A percentile compares a stretch with the other conserved stretches of the same genome.
phyloP scores from a whole-genome alignment of 768 basidiomycete genomes.

The Termitomyces sp. region DNA sequence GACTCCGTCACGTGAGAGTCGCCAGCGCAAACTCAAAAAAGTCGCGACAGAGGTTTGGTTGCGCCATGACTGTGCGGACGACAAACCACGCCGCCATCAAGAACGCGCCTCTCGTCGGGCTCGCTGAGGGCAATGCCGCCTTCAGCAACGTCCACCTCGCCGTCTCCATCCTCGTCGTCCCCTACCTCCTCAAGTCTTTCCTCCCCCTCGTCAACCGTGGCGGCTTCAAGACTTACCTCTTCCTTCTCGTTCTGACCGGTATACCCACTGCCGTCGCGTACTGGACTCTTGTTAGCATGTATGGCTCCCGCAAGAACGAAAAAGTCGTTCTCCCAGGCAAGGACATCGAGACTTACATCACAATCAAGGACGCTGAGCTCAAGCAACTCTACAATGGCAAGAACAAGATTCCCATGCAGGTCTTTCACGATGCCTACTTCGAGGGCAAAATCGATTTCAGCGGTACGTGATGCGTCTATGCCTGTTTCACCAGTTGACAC shows the following conservation, averaged over 20 bases:
- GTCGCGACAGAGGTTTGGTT: neutral
- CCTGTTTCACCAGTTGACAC: neutral
- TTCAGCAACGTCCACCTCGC: conserved; percentile 76
- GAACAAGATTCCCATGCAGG: conserved; percentile 95
- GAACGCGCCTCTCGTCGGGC: conserved; percentile 77
- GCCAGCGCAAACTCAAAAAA: neutral
- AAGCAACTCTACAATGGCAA: conserved; percentile 75
- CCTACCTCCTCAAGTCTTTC: conserved; percentile 78
- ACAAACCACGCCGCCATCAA: conserved; percentile 23
- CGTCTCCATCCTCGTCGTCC: conserved; percentile 55
- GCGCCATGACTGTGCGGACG: neutral
- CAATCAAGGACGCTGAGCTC: conserved; percentile 79
- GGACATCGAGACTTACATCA: conserved; percentile 86
- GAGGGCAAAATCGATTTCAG: conserved; percentile 59
- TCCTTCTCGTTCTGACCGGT: conserved; percentile 70
- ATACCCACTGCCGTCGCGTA: conserved; percentile 78
- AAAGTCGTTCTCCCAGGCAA: conserved; percentile 82
- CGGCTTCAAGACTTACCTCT: conserved; percentile 81
- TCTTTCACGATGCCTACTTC: conserved; percentile 97
- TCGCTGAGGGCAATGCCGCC: conserved; percentile 80
- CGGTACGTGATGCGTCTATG: neutral
- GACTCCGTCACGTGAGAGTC: neutral
- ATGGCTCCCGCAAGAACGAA: conserved; percentile 76
- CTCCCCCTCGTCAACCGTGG: conserved; percentile 79
- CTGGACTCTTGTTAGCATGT: conserved; percentile 84